Conservation (phyloP, 306 rosid genomes). For the Fragaria nilgerrensis region DNA sequence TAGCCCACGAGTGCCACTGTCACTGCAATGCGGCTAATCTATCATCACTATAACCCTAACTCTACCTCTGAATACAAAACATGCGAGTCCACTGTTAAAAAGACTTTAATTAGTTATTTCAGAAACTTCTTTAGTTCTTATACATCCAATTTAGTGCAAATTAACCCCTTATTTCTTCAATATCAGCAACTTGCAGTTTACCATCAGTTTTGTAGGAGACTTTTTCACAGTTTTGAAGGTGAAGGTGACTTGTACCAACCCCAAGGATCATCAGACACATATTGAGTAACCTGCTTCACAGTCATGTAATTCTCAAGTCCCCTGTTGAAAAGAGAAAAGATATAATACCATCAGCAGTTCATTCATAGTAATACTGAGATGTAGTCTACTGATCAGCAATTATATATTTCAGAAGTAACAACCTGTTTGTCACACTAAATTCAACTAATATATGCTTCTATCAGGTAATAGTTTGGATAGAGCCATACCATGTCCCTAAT, state of each 20-base stretch:
- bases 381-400: background rate
- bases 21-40: background rate
- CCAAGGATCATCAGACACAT: conserved; percentile 83
- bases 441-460: background rate
- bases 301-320: conserved; percentile 86
- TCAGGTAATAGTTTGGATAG: background rate
- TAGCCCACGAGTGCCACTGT: background rate
- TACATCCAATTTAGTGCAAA: background rate
- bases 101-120: conserved; percentile 10
- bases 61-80: background rate
- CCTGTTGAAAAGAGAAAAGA: conserved; percentile 45
- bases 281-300: conserved; percentile 93
- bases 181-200: conserved; percentile 4
- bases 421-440: background rate
- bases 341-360: conserved; percentile 16
- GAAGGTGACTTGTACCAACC: conserved; percentile 93
- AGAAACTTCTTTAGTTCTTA: background rate
- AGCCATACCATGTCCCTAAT: conserved; percentile 85
- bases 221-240: conserved; percentile 72
- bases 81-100: background rate
- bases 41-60: background rate
- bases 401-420: background rate
- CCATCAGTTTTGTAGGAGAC: background rate
- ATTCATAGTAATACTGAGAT: background rate
- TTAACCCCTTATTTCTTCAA: conserved; percentile 19